Evolutionary conservation across 148 eudicot species (phyloP).

Genomic region (Rhododendron henanense): DNA sequence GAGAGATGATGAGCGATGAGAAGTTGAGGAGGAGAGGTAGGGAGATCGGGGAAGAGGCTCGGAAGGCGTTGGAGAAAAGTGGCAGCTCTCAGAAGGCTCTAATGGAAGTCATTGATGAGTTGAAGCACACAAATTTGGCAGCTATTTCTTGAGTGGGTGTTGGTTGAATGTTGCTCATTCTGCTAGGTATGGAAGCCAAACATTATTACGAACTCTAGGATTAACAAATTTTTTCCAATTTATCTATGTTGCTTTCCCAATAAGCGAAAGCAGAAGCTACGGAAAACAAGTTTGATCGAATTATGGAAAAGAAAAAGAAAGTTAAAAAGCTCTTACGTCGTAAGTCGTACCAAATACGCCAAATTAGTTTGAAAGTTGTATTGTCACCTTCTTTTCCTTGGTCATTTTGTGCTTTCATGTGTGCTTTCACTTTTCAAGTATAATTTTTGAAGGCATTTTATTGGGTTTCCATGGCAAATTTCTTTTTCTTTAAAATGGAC

Average conservation of each 20-base stretch:
- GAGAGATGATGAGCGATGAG: slow-evolving; percentile 36
- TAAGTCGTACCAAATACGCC: too few relatives aligned
- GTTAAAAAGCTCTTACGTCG: too few relatives aligned
- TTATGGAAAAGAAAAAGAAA: too few relatives aligned
- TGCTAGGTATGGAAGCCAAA: too few relatives aligned
- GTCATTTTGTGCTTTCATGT: background rate
- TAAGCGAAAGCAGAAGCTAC: too few relatives aligned
- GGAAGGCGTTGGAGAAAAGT: slow-evolving; percentile 20
- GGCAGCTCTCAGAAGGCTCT: slow-evolving; percentile 33
- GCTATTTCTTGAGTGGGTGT: too few relatives aligned
- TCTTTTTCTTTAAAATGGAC: background rate
- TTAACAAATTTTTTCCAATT: too few relatives aligned
- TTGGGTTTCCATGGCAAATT: background rate
- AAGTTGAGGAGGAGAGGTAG: slow-evolving; percentile 26
- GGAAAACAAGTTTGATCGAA: too few relatives aligned
- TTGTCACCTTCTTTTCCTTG: background rate
- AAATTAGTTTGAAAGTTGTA: too few relatives aligned
- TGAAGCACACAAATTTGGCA: background rate
- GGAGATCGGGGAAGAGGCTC: slow-evolving; percentile 35
- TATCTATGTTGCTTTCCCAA: too few relatives aligned
- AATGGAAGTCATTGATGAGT: slow-evolving; percentile 13
- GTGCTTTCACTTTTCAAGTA: background rate
- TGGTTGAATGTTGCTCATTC: too few relatives aligned
- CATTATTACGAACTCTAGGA: too few relatives aligned
- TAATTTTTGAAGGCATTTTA: background rate